Base-by-base conservation (phyloP, 306 rosid species). In the Vachellia pachyceras region DNA sequence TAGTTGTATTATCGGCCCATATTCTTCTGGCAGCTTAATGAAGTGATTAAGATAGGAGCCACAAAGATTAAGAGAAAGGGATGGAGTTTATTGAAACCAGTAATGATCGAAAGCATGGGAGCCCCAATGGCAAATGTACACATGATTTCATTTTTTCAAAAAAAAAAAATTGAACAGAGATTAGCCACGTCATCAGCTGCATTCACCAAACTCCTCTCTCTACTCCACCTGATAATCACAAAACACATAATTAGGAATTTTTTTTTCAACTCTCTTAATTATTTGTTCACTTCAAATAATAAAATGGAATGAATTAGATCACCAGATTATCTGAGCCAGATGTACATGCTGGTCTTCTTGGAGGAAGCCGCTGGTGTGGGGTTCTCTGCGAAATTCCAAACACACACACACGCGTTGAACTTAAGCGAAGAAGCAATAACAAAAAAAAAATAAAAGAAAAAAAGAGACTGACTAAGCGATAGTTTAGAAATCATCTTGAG, bases 351-450 rank as follows among this genome's bases (percentile, higher is more conserved):
- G 98, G 99, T 83, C 94, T 85, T 54, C 99, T 91, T 7, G 97
- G 99, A 7, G 99, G 99, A 36, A 93, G 98, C 45, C 86, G 94
- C 72, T 90, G 98, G 77, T 88, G 98, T 11, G 97, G 98, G 18
- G 99, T 95, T 86, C 89, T 91, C 99, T 95, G 86, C 77, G 55
- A 41, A 25, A 35, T 13, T 35, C 69, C 69, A 13, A 10, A 47
- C 3, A 40, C 5, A 29, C 12, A 47, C 7, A 49, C 36, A 6
- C 23, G 5, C 3, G 3, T 5, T 15, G 10, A 23, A 7, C 35
- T 11, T 20, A 52, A 2, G 40, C 41, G 14, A 7, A 58, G 14
- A 23, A 22, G 35, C 17, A 64, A 52, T 18, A n/a, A 20, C 47
- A 6, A 13, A 63, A 29, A 74, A 23, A 18, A 25, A 6, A 1